Percentiles rank a stretch among this genome's conserved stretches.
Evolutionary conservation across 2,329 filamentous ascomycete genomes (phyloP).

Genomic region (Alternaria solani): DNA sequence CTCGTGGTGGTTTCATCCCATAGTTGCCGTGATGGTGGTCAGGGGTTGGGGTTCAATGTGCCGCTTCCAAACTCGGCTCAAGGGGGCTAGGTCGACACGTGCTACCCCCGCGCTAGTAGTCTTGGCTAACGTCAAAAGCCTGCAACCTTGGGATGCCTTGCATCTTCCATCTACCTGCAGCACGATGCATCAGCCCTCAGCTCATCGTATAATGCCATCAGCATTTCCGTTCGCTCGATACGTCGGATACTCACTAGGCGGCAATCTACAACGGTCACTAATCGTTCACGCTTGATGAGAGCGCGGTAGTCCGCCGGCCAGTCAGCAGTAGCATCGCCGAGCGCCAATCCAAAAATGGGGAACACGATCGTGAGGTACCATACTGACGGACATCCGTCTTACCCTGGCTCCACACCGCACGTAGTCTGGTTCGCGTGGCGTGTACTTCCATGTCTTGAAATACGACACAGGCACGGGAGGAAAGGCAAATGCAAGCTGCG

Average conservation of each 20-base stretch:
- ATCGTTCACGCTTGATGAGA: not conserved
- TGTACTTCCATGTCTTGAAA: not conserved
- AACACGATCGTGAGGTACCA: not conserved
- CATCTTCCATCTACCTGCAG: not conserved
- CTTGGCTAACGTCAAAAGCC: not conserved
- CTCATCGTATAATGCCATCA: not conserved
- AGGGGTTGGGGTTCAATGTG: not conserved
- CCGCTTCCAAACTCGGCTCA: not conserved
- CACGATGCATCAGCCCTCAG: not conserved
- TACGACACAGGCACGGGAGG: not conserved
- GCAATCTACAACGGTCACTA: not conserved
- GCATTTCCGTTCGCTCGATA: not conserved
- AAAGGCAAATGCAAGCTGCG: not conserved
- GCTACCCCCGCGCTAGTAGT: not conserved
- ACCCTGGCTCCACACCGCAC: not conserved
- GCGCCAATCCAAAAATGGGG: not conserved
- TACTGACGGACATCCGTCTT: slow-evolving; percentile 1
- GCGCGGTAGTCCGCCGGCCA: slow-evolving; percentile 4
- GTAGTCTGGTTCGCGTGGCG: not conserved
- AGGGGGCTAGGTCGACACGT: not conserved
- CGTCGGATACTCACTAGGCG: not conserved
- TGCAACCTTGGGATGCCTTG: not conserved
- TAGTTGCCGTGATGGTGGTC: not conserved
- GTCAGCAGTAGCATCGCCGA: not conserved
- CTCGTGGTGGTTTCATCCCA: not conserved